These are phyloP conservation scores for Amphichorda felina DNA, from an alignment of 2,329 filamentous ascomycete species.

Conservation along the genomic window DNA sequence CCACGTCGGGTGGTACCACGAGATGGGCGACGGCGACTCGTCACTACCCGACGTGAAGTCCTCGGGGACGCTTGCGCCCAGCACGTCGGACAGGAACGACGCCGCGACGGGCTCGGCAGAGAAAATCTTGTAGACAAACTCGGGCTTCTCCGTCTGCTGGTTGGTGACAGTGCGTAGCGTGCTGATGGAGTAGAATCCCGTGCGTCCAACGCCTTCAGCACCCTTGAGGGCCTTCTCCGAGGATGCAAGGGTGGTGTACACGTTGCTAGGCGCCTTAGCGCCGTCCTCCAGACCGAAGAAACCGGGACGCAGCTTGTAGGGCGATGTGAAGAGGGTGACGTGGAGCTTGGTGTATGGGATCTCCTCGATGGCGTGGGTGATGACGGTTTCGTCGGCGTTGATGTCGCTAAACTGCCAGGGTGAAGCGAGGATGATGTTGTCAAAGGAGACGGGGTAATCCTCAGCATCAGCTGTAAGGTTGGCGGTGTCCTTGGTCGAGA, in stretches of 20 bases:
- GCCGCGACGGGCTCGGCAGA: slow-evolving; percentile 41
- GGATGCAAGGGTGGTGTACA: slow-evolving; percentile 70
- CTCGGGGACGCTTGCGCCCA: slow-evolving; percentile 32
- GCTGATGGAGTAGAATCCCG: slow-evolving; percentile 79
- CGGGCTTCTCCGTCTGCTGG: slow-evolving; percentile 37
- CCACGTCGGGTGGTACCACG: slow-evolving; percentile 65
- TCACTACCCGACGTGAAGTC: slow-evolving; percentile 12
- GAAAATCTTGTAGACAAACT: slow-evolving; percentile 56
- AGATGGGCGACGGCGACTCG: slow-evolving; percentile 35
- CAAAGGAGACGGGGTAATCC: slow-evolving; percentile 46
- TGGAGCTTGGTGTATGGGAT: slow-evolving; percentile 83
- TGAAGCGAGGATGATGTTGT: slow-evolving; percentile 71
- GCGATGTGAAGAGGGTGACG: slow-evolving; percentile 79
- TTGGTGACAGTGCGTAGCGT: slow-evolving; percentile 55
- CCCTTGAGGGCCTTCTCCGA: slow-evolving; percentile 39
- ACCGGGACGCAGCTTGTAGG: slow-evolving; percentile 53
- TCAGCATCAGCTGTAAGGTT: slow-evolving; percentile 13
- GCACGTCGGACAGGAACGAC: slow-evolving; percentile 38
- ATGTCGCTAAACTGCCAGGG: slow-evolving; percentile 76
- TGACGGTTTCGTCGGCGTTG: slow-evolving; percentile 47
- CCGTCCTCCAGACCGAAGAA: slow-evolving; percentile 58
- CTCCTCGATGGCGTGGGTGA: slow-evolving; percentile 57
- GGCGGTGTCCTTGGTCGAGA: slow-evolving; percentile 23
- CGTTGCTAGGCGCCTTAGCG: slow-evolving; percentile 53
- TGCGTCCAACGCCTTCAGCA: slow-evolving; percentile 51